Evolutionary conservation across 2,329 filamentous ascomycete genomes (phyloP), one percentile per base, ranked within the genome.

Genomic region (Teratosphaeria destructans): DNA sequence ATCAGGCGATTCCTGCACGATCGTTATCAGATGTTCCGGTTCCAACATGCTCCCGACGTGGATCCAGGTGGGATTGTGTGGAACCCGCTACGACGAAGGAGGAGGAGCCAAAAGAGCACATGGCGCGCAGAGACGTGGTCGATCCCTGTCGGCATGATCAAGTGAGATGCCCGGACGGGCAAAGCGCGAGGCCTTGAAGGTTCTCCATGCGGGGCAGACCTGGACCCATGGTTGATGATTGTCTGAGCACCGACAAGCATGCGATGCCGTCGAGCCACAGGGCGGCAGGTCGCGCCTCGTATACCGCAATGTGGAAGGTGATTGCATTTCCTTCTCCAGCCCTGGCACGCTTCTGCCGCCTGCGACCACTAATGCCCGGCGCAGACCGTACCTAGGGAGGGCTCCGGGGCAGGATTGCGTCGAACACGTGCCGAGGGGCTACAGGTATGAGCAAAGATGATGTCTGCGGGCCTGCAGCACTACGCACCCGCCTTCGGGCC

Each of bases 381-480:
- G n/a, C 19, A 10, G 23, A 19, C 8, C 16, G 8, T 49, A 49
- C 16, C 43, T 19, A 19, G 43, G 19, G 43, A 23, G 10, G 16
- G 43, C 43, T 19, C 8, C n/a, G 43, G 43, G 49, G 54, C 32
- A 19, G 26, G 53, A 54, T 32, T 26, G 19, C 32, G 23, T 54
- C 52, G 16, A 5, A 11, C 53, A 37, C 27, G 53, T 16, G 34
- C 53, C 14, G 53, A 32, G 53, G 12, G 1, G 43, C n/a, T 23
- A 19, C 23, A 7, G 43, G 43, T 23, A 19, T 49, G 23, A 52
- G 55, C 43, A 14, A 66, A 64, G 59, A 71, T 70, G 67, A 63
- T 71, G 60, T 68, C 68, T 53, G 62, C 67, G 34, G 64, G 66
- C 56, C 60, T 64, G 37, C 66, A 65, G 54, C 66, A 66, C 43